Evolutionary conservation across 73 alveolate genomes (phyloP).

Genomic region (Uronychia binucleata): DNA sequence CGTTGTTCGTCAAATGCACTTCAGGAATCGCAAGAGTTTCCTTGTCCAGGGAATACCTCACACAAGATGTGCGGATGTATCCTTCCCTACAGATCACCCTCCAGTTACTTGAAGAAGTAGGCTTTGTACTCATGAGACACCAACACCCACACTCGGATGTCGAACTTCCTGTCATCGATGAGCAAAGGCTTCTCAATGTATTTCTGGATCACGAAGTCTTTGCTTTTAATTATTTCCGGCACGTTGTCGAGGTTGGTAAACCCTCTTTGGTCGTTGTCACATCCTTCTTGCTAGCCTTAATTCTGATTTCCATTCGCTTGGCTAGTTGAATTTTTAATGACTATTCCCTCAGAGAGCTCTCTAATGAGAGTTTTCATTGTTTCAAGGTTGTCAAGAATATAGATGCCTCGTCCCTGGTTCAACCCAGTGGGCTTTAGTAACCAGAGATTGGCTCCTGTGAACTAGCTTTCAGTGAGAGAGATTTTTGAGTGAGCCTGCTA

Average conservation of each 20-base stretch:
- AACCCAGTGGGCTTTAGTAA: constrained; percentile 79
- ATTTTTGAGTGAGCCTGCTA: constrained; percentile 1
- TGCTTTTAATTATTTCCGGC: constrained; percentile 23
- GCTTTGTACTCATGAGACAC: constrained; percentile 78
- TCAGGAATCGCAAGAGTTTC: constrained; percentile 55
- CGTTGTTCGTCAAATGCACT: constrained; percentile 79
- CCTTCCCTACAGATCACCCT: constrained; percentile 66
- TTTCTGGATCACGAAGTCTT: constrained; percentile 52
- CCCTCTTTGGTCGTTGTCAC: neutral
- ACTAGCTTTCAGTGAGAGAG: constrained; percentile 34
- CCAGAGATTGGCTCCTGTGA: constrained; percentile 66
- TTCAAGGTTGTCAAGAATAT: constrained; percentile 56
- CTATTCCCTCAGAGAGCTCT: constrained; percentile 33
- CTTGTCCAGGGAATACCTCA: constrained; percentile 32
- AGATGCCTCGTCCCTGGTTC: constrained; percentile 80
- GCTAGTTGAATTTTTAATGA: neutral
- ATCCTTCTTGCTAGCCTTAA: neutral
- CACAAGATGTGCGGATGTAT: constrained; percentile 86
- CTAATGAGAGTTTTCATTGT: constrained; percentile 6
- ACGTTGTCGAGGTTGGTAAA: constrained; percentile 30
- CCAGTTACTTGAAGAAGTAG: constrained; percentile 78
- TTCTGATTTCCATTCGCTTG: neutral
- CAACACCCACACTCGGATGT: constrained; percentile 92
- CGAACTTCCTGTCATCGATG: constrained; percentile 81
- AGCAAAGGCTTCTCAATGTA: constrained; percentile 87